A percentile compares a stretch with the other conserved stretches of the same genome.
These are phyloP conservation scores for Amanita inopinata DNA, from an alignment of 768 basidiomycete species.

Conservation along the genomic window DNA sequence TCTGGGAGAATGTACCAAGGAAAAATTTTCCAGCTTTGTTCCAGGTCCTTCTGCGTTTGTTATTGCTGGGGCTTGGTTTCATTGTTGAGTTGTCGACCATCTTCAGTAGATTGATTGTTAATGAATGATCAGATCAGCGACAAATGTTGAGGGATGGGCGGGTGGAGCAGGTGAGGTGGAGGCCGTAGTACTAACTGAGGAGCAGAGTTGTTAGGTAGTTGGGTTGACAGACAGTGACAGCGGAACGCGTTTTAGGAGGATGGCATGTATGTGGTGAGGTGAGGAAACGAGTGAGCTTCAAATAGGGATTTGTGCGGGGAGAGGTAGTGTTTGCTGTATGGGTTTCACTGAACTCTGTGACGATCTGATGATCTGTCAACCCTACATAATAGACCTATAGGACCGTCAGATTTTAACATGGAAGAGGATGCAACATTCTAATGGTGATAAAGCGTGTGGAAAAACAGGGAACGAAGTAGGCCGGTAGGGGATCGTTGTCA, in stretches of 20 bases:
- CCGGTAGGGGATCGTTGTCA: too few species aligned
- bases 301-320: not conserved
- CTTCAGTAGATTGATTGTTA: not conserved
- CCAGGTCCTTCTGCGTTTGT: not conserved
- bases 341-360: not conserved
- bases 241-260: not conserved
- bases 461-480: not conserved
- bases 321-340: not conserved
- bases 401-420: not conserved
- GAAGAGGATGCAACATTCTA: not conserved
- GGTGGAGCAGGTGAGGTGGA: too few species aligned
- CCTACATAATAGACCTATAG: not conserved
- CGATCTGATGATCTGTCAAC: not conserved
- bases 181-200: too few species aligned
- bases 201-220: too few species aligned
- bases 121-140: too few species aligned
- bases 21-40: not conserved
- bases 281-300: not conserved
- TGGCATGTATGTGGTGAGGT: not conserved
- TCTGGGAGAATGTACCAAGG: too few species aligned
- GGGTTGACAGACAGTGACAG: not conserved
- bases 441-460: constrained; percentile 1
- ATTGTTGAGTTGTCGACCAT: not conserved
- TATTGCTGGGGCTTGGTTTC: not conserved
- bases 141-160: too few species aligned